Conservation (phyloP, 2,329 filamentous ascomycete genomes). For the Beauveria rudraprayagi region DNA sequence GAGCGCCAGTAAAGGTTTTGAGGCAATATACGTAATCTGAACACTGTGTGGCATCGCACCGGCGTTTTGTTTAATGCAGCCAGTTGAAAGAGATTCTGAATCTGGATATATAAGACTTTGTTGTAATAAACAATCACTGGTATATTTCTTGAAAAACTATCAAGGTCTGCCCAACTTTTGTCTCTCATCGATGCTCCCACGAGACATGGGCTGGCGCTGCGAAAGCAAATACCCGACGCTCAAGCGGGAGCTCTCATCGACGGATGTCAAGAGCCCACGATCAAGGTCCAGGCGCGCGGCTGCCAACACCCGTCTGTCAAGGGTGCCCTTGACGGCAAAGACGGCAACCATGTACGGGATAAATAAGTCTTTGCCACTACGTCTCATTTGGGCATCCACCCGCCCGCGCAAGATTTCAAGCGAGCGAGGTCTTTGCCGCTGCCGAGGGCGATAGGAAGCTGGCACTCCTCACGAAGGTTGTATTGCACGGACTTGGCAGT, state of each 20-base stretch:
- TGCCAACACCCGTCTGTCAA: conserved; percentile 37
- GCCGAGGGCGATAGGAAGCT: too few relatives aligned
- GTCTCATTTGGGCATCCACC: too few relatives aligned
- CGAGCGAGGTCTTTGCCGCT: too few relatives aligned
- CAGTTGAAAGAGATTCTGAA: not conserved
- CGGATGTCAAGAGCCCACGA: conserved; percentile 9
- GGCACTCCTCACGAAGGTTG: too few relatives aligned
- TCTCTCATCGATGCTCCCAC: too few relatives aligned
- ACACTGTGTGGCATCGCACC: not conserved
- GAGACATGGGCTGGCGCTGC: too few relatives aligned
- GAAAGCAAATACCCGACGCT: conserved; percentile 21
- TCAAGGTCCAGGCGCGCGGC: conserved; percentile 41
- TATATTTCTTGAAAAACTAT: too few relatives aligned
- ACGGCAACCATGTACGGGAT: not conserved
- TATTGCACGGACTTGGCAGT: too few relatives aligned
- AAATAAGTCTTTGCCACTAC: too few relatives aligned
- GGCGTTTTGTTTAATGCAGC: not conserved
- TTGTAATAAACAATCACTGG: too few relatives aligned
- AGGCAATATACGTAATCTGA: not conserved
- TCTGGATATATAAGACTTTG: not conserved
- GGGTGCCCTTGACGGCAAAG: conserved; percentile 24
- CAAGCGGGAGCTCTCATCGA: conserved; percentile 28
- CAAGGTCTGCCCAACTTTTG: too few relatives aligned
- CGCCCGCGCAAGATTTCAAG: too few relatives aligned
- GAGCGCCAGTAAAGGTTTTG: not conserved